phyloP scores from a whole-genome alignment of 495 filamentous ascomycete species.

The Recurvomyces mirabilis region DNA sequence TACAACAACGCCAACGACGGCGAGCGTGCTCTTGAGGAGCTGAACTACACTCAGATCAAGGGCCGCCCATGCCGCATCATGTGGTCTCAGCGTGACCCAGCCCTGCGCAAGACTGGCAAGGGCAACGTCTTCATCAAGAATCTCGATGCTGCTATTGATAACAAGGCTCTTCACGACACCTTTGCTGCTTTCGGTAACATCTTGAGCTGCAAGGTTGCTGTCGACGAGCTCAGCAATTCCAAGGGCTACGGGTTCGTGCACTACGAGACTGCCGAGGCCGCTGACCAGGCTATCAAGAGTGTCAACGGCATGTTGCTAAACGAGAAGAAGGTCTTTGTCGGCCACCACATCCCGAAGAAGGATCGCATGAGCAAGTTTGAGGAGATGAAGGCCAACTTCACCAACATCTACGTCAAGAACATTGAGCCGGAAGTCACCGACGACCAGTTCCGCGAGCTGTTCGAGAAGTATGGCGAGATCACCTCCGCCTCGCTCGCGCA shows the following conservation, averaged over 20 bases:
- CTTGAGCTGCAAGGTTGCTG: slow-evolving; percentile 97
- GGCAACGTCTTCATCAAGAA: slow-evolving; percentile 99
- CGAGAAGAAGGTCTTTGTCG: slow-evolving; percentile 99
- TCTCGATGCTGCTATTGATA: slow-evolving; percentile 94
- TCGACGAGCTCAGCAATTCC: slow-evolving; percentile 90
- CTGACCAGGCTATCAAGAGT: slow-evolving; percentile 94
- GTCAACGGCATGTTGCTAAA: slow-evolving; percentile 99
- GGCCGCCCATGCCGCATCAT: slow-evolving; percentile 99
- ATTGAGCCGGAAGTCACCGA: slow-evolving; percentile 77
- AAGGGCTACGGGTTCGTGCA: slow-evolving; percentile 99
- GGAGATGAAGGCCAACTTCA: slow-evolving; percentile 99
- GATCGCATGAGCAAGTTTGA: slow-evolving; percentile 99
- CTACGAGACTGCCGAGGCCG: slow-evolving; percentile 98
- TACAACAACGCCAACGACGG: slow-evolving; percentile 96
- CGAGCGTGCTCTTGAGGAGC: slow-evolving; percentile 95
- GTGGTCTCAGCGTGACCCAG: slow-evolving; percentile 99
- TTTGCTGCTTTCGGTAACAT: slow-evolving; percentile 99
- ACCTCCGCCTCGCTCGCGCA: slow-evolving; percentile 91
- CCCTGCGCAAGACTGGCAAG: slow-evolving; percentile 97
- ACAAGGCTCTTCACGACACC: slow-evolving; percentile 99
- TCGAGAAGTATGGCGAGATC: slow-evolving; percentile 84
- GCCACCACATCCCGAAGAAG: slow-evolving; percentile 99
- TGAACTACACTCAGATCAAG: slow-evolving; percentile 99
- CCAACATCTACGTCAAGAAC: slow-evolving; percentile 99
- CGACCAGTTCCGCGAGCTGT: slow-evolving; percentile 85